Percentiles rank a stretch among this genome's conserved stretches.
Evolutionary conservation across 257 asterid genomes (phyloP).

Genomic region (Lithospermum erythrorhizon): DNA sequence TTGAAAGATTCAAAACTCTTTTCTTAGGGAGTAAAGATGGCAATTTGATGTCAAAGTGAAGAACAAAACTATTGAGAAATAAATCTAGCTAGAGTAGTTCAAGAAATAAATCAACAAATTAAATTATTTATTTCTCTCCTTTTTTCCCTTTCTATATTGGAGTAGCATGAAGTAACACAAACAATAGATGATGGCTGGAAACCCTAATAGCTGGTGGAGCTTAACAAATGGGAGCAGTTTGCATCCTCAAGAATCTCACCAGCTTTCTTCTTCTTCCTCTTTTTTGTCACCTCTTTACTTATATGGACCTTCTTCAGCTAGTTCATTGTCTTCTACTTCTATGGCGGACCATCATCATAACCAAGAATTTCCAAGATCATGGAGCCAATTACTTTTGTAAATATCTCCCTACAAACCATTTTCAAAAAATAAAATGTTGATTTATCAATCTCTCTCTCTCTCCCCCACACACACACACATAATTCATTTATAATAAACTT

Average conservation of each 20-base stretch:
- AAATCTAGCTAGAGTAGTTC: slow-evolving; percentile 7
- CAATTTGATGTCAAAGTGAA: slow-evolving; percentile 22
- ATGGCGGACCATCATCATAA: slow-evolving; percentile 19
- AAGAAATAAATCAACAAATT: not conserved
- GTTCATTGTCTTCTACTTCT: slow-evolving; percentile 5
- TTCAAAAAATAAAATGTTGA: not conserved
- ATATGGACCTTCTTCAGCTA: slow-evolving; percentile 16
- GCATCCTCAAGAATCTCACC: slow-evolving; percentile 21
- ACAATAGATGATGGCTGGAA: slow-evolving; percentile 68
- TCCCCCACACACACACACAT: too few species aligned
- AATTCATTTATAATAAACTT: too few species aligned
- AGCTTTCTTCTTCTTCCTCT: slow-evolving; percentile 1
- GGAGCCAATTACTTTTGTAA: slow-evolving; percentile 60
- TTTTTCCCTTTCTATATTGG: slow-evolving; percentile 1
- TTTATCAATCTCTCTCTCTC: too few species aligned
- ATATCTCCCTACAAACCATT: not conserved
- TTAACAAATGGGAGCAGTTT: slow-evolving; percentile 16
- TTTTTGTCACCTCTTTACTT: slow-evolving; percentile 8
- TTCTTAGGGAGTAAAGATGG: slow-evolving; percentile 26
- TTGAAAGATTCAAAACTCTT: slow-evolving; percentile 29
- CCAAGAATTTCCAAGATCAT: slow-evolving; percentile 49
- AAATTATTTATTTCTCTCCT: not conserved
- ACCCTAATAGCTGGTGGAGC: slow-evolving; percentile 86
- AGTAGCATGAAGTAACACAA: not conserved
- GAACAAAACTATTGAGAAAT: slow-evolving; percentile 2